Percentiles rank a stretch among this genome's conserved stretches.
phyloP scores from a whole-genome alignment of 1,284 basidiomycete species.

The Heterobasidion irregulare region DNA sequence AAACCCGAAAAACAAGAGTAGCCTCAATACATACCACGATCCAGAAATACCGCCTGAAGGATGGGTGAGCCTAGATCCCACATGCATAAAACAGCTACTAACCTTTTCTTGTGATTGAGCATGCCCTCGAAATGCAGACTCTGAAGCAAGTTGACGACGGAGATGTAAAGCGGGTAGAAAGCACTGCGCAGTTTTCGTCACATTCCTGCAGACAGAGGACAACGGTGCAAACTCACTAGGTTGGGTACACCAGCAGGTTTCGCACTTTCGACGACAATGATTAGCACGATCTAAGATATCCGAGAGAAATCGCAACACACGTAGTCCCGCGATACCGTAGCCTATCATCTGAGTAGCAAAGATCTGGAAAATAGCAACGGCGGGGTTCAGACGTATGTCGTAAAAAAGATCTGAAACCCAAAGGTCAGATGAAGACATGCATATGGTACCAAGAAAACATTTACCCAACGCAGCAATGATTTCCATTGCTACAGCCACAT shows the following conservation, averaged over 20 bases:
- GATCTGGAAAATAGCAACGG: constrained; percentile 46
- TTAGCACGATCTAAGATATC: not conserved
- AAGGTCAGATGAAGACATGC: not conserved
- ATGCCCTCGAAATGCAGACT: constrained; percentile 42
- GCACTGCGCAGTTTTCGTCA: constrained; percentile 26
- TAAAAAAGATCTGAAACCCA: constrained; percentile 40
- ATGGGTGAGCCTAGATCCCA: not conserved
- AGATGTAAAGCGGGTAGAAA: constrained; percentile 46
- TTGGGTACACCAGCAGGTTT: constrained; percentile 54
- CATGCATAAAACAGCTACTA: not conserved
- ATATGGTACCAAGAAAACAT: constrained; percentile 12
- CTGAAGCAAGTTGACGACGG: constrained; percentile 50
- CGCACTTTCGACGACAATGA: constrained; percentile 24
- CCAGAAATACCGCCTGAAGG: constrained; percentile 37
- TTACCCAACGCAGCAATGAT: constrained; percentile 55
- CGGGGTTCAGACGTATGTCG: constrained; percentile 43
- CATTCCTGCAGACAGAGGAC: too few species aligned
- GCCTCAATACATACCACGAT: constrained; percentile 28
- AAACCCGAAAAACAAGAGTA: not conserved
- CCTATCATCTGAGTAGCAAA: constrained; percentile 58
- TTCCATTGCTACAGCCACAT: constrained; percentile 57
- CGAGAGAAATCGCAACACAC: constrained; percentile 16
- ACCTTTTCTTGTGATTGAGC: constrained; percentile 36
- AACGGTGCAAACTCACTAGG: constrained; percentile 31
- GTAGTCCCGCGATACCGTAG: constrained; percentile 54